phyloP scores from a whole-genome alignment of 108 stramenopile species.

The Pelagomonas calceolata region DNA sequence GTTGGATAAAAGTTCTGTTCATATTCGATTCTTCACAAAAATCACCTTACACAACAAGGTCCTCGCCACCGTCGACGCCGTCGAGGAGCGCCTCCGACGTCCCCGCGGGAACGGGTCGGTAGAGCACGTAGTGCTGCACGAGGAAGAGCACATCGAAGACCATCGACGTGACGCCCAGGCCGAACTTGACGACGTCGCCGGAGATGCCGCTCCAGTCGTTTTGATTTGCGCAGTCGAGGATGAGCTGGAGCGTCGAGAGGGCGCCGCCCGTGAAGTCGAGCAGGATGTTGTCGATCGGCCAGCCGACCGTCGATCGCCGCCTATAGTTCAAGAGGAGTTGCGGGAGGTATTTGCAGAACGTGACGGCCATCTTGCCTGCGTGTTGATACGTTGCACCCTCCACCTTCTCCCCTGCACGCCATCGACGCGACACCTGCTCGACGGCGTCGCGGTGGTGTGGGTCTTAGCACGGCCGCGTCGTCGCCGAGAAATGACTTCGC shows the following conservation, averaged over 20 bases:
- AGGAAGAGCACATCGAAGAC: conserved; percentile 54
- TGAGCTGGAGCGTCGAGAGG: conserved; percentile 50
- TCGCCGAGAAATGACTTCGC: too few relatives aligned
- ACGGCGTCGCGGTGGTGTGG: too few relatives aligned
- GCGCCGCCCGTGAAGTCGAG: conserved; percentile 67
- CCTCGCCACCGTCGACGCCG: too few relatives aligned
- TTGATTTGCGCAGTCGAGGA: conserved; percentile 49
- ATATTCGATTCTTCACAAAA: too few relatives aligned
- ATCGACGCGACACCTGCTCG: too few relatives aligned
- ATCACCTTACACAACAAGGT: too few relatives aligned
- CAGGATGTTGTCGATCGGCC: conserved; percentile 62
- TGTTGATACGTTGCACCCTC: too few relatives aligned
- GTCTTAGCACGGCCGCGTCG: too few relatives aligned
- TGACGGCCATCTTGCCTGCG: conserved; percentile 60
- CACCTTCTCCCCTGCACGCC: too few relatives aligned
- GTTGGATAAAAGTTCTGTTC: too few relatives aligned
- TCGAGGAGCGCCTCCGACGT: too few relatives aligned
- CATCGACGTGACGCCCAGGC: conserved; percentile 58
- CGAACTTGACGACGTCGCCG: conserved; percentile 69
- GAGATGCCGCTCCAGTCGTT: conserved; percentile 55
- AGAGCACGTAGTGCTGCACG: conserved; percentile 37
- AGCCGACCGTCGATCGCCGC: conserved; percentile 59
- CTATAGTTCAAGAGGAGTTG: conserved; percentile 57
- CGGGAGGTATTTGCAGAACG: conserved; percentile 66
- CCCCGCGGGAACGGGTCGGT: conserved; percentile 5